Conservation (phyloP, 208 protist genomes). For the Trypanosoma theileri region DNA sequence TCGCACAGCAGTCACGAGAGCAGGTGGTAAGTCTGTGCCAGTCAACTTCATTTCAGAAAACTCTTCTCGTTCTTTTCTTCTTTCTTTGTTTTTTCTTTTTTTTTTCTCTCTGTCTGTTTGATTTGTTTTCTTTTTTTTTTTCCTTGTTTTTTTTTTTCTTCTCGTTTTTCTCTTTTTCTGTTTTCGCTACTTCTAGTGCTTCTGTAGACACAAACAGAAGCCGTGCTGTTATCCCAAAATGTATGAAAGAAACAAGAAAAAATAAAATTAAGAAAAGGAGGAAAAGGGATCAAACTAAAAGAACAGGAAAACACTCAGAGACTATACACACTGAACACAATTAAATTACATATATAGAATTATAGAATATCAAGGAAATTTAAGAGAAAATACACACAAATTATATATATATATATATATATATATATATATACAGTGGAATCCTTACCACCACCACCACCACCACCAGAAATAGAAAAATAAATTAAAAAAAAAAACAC, state of each 20-base stretch:
- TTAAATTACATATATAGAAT: no score
- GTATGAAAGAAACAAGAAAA: neutral
- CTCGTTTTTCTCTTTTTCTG: conserved; percentile 1
- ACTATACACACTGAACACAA: no score
- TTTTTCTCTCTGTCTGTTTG: neutral
- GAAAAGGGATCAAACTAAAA: neutral
- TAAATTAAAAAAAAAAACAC: no score
- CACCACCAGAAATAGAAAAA: no score
- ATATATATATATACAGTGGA: no score
- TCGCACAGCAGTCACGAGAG: conserved; percentile 29
- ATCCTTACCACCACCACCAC: no score
- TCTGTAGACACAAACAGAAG: neutral
- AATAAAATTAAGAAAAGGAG: neutral
- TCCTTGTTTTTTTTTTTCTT: neutral
- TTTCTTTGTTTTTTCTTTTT: conserved; percentile 7
- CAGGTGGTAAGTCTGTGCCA: conserved; percentile 20
- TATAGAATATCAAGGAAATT: no score
- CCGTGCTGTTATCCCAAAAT: neutral
- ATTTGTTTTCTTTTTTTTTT: neutral
- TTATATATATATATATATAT: no score
- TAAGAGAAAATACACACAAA: no score
- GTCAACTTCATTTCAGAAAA: neutral
- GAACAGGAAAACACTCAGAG: neutral
- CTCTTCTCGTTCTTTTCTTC: neutral
- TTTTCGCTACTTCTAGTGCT: neutral